Evolutionary conservation across 768 basidiomycete species (phyloP).

Genomic region (Leccinum sublutescens): DNA sequence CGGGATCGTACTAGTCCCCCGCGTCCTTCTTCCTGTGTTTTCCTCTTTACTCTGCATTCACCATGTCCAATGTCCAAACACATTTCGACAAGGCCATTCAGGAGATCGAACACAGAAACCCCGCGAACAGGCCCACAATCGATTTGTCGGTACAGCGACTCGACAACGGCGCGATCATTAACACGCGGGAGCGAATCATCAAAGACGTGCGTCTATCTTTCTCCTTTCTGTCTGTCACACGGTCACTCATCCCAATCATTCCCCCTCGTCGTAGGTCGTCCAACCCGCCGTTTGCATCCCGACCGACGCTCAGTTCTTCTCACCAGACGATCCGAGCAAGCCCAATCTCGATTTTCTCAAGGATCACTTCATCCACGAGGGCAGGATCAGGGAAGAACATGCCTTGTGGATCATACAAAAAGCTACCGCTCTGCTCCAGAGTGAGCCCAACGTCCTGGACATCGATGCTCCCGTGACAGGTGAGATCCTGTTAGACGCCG

Average conservation of each 20-base stretch:
- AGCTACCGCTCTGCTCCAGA: constrained; percentile 51
- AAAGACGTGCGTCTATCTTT: constrained; percentile 21
- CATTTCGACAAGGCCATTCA: constrained; percentile 31
- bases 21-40: constrained; percentile 9
- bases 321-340: constrained; percentile 57
- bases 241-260: background rate
- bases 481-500: constrained; percentile 28
- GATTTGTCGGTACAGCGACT: constrained; percentile 26
- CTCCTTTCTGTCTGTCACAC: background rate
- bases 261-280: constrained; percentile 49
- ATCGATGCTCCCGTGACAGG: constrained; percentile 75
- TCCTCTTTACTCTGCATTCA: constrained; percentile 6
- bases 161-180: constrained; percentile 26
- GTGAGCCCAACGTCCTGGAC: constrained; percentile 64
- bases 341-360: constrained; percentile 73
- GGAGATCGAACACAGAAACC: constrained; percentile 30
- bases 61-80: constrained; percentile 20
- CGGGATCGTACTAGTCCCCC: background rate
- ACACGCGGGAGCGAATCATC: constrained; percentile 26
- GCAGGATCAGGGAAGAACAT: constrained; percentile 62
- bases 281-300: constrained; percentile 63
- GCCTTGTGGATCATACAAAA: constrained; percentile 65
- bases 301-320: constrained; percentile 75
- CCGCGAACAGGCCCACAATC: constrained; percentile 11
- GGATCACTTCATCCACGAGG: constrained; percentile 75